Conservation (phyloP, 2,329 filamentous ascomycete genomes). For the Penicillium sp. region DNA sequence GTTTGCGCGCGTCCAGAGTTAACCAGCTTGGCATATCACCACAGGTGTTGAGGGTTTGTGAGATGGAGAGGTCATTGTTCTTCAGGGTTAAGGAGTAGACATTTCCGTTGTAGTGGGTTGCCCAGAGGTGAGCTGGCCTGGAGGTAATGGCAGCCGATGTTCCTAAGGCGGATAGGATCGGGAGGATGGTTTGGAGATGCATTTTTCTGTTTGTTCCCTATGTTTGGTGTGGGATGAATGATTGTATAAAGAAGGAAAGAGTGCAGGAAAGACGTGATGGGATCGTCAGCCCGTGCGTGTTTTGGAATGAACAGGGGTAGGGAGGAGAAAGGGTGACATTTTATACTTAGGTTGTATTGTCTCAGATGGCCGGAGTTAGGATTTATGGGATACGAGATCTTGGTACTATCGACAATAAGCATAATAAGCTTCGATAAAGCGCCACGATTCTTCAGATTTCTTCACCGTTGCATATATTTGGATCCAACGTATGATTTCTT, state of each 20-base stretch:
- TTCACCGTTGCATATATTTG: too few relatives aligned
- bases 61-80: constrained; percentile 20
- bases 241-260: too few relatives aligned
- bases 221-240: not conserved
- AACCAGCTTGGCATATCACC: constrained; percentile 40
- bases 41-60: constrained; percentile 30
- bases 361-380: too few relatives aligned
- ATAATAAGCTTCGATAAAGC: too few relatives aligned
- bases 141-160: not conserved
- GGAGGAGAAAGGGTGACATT: not conserved
- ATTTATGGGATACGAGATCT: too few relatives aligned
- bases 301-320: constrained; percentile 5
- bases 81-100: constrained; percentile 19
- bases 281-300: not conserved
- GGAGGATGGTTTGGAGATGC: constrained; percentile 13
- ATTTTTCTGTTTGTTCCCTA: constrained; percentile 1
- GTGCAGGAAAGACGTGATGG: not conserved
- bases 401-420: too few relatives aligned
- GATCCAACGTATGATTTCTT: too few relatives aligned
- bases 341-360: not conserved
- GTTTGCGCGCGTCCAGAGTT: constrained; percentile 27
- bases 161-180: constrained; percentile 1
- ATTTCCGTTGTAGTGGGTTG: constrained; percentile 24
- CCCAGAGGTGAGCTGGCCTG: constrained; percentile 17
- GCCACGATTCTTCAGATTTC: too few relatives aligned